phyloP scores from a whole-genome alignment of 2,329 filamentous ascomycete genomes.

The Hypoxylon sp. region DNA sequence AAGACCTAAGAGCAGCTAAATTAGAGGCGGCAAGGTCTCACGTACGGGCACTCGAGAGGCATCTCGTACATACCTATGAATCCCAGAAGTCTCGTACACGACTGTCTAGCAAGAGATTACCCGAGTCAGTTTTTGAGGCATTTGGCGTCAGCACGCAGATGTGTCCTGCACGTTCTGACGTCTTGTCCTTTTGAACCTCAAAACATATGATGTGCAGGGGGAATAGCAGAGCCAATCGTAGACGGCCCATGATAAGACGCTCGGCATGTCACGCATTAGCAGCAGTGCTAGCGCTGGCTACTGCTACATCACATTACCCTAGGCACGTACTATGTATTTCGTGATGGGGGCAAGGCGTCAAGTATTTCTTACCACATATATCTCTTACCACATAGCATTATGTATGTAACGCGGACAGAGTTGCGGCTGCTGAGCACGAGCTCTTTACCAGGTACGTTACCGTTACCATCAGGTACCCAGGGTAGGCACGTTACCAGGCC shows the following conservation, averaged over 20 bases:
- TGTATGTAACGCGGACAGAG: background rate
- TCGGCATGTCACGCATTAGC: conserved; percentile 22
- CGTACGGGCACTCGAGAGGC: conserved; percentile 5
- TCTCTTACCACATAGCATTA: no score
- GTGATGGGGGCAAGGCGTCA: background rate
- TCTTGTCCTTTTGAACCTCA: conserved; percentile 26
- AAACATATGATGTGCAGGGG: conserved; percentile 24
- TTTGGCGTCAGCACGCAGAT: no score
- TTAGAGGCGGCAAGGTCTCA: background rate
- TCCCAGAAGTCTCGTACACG: background rate
- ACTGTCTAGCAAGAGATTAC: background rate
- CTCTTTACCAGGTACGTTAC: no score
- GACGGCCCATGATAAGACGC: conserved; percentile 9
- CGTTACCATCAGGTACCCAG: conserved; percentile 17
- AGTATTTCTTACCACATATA: no score
- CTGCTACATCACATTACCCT: conserved; percentile 4
- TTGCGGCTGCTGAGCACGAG: no score
- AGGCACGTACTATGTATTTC: no score
- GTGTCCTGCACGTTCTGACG: no score
- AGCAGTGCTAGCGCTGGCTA: conserved; percentile 10
- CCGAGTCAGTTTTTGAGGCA: conserved; percentile 17
- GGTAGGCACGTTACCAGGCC: conserved; percentile 19
- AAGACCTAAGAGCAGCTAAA: no score
- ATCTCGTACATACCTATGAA: no score
- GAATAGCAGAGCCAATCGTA: conserved; percentile 19